These are phyloP conservation scores for Xylogone sp. DNA, from an alignment of 2,329 filamentous ascomycete species.

Conservation along the genomic window DNA sequence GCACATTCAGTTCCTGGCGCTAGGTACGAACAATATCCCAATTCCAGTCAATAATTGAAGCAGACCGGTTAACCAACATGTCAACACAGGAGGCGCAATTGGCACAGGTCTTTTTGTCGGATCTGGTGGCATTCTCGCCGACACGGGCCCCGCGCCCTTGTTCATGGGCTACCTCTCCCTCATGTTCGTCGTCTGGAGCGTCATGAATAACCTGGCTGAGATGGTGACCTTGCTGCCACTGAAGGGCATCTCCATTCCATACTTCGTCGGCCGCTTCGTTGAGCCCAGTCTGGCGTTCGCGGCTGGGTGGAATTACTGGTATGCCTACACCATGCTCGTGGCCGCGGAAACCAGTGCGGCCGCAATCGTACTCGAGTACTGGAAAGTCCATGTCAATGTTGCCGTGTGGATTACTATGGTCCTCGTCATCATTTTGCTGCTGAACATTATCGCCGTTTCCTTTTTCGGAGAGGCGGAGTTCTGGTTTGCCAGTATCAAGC, in stretches of 20 bases:
- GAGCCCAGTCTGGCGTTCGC: conserved; percentile 30
- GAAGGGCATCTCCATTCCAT: conserved; percentile 53
- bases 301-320: conserved; percentile 36
- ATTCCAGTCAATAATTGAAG: background rate
- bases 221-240: conserved; percentile 53
- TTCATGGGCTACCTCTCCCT: conserved; percentile 64
- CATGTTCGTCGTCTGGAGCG: conserved; percentile 49
- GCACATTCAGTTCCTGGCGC: conserved; percentile 57
- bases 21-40: conserved; percentile 32
- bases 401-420: conserved; percentile 59
- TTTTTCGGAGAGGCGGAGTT: conserved; percentile 60
- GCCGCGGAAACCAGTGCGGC: conserved; percentile 56
- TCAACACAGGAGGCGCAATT: conserved; percentile 50
- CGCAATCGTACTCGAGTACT: conserved; percentile 57
- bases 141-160: conserved; percentile 60
- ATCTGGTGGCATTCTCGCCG: conserved; percentile 51
- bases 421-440: conserved; percentile 46
- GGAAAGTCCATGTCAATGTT: conserved; percentile 47
- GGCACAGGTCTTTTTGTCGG: conserved; percentile 63
- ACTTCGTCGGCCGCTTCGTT: conserved; percentile 52
- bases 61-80: conserved; percentile 5
- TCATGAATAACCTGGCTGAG: conserved; percentile 53
- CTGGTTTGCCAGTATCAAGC: conserved; percentile 57
- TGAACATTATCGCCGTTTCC: conserved; percentile 54
- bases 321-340: conserved; percentile 55